Percentiles rank a stretch among this genome's conserved stretches.
These are phyloP conservation scores for Dipsacomyces acuminosporus DNA, from an alignment of 371 early-diverging fungal genomes.

Conservation along the genomic window DNA sequence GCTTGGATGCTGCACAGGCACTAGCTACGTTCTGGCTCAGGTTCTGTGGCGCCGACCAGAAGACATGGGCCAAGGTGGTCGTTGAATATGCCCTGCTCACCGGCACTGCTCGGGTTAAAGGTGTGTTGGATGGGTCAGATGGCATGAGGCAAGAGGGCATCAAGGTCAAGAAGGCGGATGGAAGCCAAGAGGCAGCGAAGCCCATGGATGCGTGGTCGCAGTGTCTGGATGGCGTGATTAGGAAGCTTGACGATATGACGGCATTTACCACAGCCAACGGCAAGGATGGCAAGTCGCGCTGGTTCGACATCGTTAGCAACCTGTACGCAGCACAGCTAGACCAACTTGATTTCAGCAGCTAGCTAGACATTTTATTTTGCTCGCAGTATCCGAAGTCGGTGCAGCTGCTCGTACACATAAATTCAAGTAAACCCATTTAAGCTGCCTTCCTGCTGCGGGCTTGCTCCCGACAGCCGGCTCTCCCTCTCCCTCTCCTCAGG, in stretches of 20 bases:
- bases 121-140: constrained; percentile 2
- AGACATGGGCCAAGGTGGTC: constrained; percentile 15
- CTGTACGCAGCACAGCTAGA: constrained; percentile 12
- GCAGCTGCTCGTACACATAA: too few species aligned
- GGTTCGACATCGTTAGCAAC: constrained; percentile 21
- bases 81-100: constrained; percentile 23
- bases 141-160: too few species aligned
- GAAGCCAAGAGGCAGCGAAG: too few species aligned
- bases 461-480: too few species aligned
- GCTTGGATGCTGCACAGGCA: constrained; percentile 13
- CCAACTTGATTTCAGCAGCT: background rate
- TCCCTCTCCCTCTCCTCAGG: too few species aligned
- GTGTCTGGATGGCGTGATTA: constrained; percentile 14
- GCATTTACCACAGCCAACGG: constrained; percentile 42
- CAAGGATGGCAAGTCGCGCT: constrained; percentile 40
- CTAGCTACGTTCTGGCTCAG: constrained; percentile 15
- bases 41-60: background rate
- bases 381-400: too few species aligned
- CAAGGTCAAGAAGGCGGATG: background rate
- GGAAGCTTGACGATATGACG: constrained; percentile 20
- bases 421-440: too few species aligned
- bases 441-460: too few species aligned
- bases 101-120: constrained; percentile 11
- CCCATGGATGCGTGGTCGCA: constrained; percentile 15
- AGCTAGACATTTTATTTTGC: too few species aligned